phyloP scores from a whole-genome alignment of 106 monocot species.

The Allium sativum region DNA sequence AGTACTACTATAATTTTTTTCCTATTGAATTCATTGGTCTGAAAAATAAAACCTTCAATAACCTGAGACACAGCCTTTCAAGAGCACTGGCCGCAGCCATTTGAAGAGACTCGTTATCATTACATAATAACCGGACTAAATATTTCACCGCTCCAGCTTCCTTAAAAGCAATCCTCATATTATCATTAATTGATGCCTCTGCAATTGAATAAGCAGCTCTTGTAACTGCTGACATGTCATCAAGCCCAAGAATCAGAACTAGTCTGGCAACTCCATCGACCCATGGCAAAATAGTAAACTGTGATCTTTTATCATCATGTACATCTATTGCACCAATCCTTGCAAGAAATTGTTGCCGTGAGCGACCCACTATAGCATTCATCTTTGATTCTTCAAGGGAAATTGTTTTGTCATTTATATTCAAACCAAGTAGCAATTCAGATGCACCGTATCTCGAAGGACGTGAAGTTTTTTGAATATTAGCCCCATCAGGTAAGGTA shows the following conservation, averaged over 20 bases:
- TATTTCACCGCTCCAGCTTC: conserved; percentile 70
- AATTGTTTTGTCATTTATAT: conserved; percentile 29
- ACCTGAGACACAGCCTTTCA: conserved; percentile 79
- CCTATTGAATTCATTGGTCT: neutral
- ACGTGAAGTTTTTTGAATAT: conserved; percentile 33
- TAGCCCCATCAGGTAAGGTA: conserved; percentile 75
- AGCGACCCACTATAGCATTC: conserved; percentile 79
- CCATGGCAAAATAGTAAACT: conserved; percentile 60
- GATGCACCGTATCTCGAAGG: conserved; percentile 84
- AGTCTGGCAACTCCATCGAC: conserved; percentile 75
- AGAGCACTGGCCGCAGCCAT: conserved; percentile 55
- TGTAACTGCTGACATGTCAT: conserved; percentile 58
- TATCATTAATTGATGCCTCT: conserved; percentile 63
- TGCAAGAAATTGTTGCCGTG: conserved; percentile 90
- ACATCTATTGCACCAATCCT: conserved; percentile 73
- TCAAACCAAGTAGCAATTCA: conserved; percentile 74
- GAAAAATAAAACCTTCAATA: conserved; percentile 4
- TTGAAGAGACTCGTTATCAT: conserved; percentile 30
- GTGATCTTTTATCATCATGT: conserved; percentile 25
- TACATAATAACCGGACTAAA: conserved; percentile 47
- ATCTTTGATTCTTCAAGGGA: conserved; percentile 51
- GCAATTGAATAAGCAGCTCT: conserved; percentile 61
- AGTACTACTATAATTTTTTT: too few species aligned
- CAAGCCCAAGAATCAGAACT: conserved; percentile 80
- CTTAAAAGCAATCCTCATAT: conserved; percentile 61